phyloP scores from a whole-genome alignment of 2,329 filamentous ascomycete species.

The Epichloe bromicola region DNA sequence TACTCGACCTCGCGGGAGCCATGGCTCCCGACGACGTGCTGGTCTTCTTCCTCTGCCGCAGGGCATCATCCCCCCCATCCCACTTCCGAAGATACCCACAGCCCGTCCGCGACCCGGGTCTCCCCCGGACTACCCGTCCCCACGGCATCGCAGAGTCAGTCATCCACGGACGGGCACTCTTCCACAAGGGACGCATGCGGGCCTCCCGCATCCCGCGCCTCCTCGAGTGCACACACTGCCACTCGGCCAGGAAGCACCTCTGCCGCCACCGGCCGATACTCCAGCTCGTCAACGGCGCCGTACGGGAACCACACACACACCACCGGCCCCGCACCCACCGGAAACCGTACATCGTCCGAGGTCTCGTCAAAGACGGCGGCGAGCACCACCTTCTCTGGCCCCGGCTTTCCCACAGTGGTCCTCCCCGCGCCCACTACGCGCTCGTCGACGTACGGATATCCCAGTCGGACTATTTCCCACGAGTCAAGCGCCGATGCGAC shows the following conservation, averaged over 20 bases:
- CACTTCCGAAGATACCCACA: too few relatives aligned
- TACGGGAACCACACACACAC: background rate
- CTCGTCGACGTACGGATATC: background rate
- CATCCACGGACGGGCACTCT: background rate
- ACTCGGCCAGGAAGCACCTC: background rate
- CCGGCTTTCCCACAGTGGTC: background rate
- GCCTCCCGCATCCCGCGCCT: background rate
- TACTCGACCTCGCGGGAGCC: too few relatives aligned
- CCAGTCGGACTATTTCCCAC: background rate
- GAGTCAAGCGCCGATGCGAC: constrained; percentile 1
- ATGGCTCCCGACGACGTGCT: too few relatives aligned
- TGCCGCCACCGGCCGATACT: background rate
- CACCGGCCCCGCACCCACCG: background rate
- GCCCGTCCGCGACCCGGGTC: too few relatives aligned
- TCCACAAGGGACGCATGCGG: background rate
- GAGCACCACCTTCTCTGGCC: background rate
- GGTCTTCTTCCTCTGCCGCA: too few relatives aligned
- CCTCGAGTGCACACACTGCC: background rate
- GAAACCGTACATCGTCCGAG: background rate
- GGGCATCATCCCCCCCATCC: too few relatives aligned
- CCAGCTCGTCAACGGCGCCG: background rate
- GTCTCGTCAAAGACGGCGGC: background rate
- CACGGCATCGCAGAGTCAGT: background rate
- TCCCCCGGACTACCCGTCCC: background rate
- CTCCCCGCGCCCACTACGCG: background rate